Base-by-base conservation (phyloP, 768 basidiomycete genomes). In the Suillus lakei region DNA sequence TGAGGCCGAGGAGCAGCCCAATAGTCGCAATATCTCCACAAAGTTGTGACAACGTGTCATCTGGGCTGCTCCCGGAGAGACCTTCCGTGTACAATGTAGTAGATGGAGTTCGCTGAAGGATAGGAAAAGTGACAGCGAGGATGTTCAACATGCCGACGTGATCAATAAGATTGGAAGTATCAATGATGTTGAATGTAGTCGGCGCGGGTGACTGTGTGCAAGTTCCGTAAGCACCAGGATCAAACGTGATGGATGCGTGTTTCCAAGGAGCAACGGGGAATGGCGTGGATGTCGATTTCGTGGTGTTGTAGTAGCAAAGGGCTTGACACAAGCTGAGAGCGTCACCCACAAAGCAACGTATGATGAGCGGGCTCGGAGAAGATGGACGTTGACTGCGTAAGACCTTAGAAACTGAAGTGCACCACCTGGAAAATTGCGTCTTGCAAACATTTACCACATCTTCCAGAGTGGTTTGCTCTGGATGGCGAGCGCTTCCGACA, bases 261-360 rank as follows among this genome's bases (percentile, higher is more conserved):
- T 56, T 70, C 77, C 77, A 78, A 0, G 70, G 71, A 4, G 69
- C 69, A 38, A 26, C 61, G 43, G 39, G 32, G 36, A 74, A 46
- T 4, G 72, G 70, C 10, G 73, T 78, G 60, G 39, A 48, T 13
- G 67, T 44, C 28, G 6, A 38, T 5, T 65, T 60, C 0, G 9
- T 64, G 16, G 60, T 58, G 23, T 66, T 64, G 46, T 63, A 56
- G 60, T 68, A 63, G 1, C 46, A 26, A 50, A 77, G 62, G 10
- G 76, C 77, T 13, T 68, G 68, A 50, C 76, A 77, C 18, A 78
- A 60, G 66, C 67, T 70, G 51, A 76, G 46, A 21, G 65, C 76
- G 2, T 77, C 76, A 6, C 76, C 77, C 61, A 63, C 70, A 38
- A 77, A 77, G 64, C 77, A 66, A 23, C 76, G 74, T 39, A 77